A percentile compares a stretch with the other conserved stretches of the same genome.
These are phyloP conservation scores for Amanita molliuscula DNA, from an alignment of 768 basidiomycete species.

Conservation along the genomic window DNA sequence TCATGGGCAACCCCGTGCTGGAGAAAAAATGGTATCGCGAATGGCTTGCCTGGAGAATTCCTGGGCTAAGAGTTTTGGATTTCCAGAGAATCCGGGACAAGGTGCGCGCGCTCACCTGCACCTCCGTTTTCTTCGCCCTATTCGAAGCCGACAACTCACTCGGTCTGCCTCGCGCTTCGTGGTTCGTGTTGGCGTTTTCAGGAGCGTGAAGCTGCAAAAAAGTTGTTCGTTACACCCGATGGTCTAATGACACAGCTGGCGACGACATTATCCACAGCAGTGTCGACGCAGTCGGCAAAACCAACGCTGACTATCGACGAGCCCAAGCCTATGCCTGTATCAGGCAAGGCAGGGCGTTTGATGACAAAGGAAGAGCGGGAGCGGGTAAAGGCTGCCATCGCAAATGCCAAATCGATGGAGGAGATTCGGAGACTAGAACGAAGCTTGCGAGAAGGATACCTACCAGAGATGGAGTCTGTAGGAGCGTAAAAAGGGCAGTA, in stretches of 20 bases:
- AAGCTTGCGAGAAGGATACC: constrained; percentile 73
- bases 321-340: constrained; percentile 46
- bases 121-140: constrained; percentile 17
- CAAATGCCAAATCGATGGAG: constrained; percentile 83
- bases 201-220: constrained; percentile 71
- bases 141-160: constrained; percentile 11
- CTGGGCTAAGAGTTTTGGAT: constrained; percentile 84
- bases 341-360: constrained; percentile 70
- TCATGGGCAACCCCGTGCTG: constrained; percentile 76
- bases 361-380: constrained; percentile 91
- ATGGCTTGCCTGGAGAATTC: constrained; percentile 87
- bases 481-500: constrained; percentile 44
- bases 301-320: constrained; percentile 61
- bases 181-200: constrained; percentile 23
- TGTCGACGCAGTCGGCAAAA: constrained; percentile 60
- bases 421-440: constrained; percentile 80
- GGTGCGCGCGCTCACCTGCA: constrained; percentile 48
- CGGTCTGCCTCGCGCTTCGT: constrained; percentile 2
- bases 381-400: constrained; percentile 78
- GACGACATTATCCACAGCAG: constrained; percentile 63
- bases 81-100: constrained; percentile 93
- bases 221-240: constrained; percentile 75
- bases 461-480: constrained; percentile 69
- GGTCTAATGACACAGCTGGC: constrained; percentile 72
- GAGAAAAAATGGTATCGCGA: constrained; percentile 96